These are phyloP conservation scores for Ceratonia siliqua DNA, from an alignment of 306 rosid genomes.

Conservation along the genomic window DNA sequence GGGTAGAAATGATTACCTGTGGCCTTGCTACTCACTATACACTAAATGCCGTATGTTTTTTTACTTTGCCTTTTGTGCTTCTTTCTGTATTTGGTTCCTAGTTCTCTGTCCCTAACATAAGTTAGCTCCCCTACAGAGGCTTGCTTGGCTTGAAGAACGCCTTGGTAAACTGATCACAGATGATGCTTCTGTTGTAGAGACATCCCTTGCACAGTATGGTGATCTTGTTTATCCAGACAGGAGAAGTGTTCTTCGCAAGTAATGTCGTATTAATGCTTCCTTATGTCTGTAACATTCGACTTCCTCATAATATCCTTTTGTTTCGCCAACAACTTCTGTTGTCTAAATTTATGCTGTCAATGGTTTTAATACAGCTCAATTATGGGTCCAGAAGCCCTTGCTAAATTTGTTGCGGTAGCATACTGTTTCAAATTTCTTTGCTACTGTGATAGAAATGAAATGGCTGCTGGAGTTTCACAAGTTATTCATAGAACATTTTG, in stretches of 20 bases:
- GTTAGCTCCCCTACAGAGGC: conserved; percentile 60
- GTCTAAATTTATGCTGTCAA: not conserved
- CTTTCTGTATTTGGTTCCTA: conserved; percentile 16
- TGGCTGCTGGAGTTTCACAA: not conserved
- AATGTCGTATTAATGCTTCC: conserved; percentile 41
- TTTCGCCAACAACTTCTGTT: not conserved
- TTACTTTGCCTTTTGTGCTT: conserved; percentile 11
- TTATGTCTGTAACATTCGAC: conserved; percentile 22
- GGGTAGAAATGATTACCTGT: conserved; percentile 95
- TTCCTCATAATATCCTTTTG: too few relatives aligned
- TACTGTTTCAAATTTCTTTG: conserved; percentile 17
- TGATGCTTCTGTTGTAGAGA: conserved; percentile 73
- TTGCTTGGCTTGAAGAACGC: conserved; percentile 78
- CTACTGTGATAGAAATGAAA: not conserved
- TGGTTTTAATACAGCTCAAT: not conserved
- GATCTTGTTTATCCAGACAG: conserved; percentile 86
- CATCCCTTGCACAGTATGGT: conserved; percentile 83
- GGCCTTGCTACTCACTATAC: conserved; percentile 89
- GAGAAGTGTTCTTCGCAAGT: conserved; percentile 72
- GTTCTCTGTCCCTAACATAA: conserved; percentile 28
- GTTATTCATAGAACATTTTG: conserved; percentile 17
- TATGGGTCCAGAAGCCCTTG: conserved; percentile 12
- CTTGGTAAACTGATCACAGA: conserved; percentile 80
- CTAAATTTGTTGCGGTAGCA: not conserved
- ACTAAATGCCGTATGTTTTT: conserved; percentile 66